Evolutionary conservation across 192 early-diverging fungal species (phyloP).

Genomic region (Backusella tuberculispora): DNA sequence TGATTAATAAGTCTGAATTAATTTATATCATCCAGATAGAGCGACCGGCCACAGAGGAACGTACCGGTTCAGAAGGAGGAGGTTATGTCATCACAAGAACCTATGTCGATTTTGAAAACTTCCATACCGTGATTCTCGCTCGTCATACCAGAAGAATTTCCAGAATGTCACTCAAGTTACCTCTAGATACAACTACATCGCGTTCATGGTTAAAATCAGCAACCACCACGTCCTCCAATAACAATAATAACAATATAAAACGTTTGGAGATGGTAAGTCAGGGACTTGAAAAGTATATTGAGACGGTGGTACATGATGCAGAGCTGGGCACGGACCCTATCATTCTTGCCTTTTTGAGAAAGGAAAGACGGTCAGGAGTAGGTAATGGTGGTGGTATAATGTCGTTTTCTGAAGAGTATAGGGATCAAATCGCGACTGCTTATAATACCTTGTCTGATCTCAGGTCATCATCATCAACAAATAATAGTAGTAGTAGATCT

Average conservation of each 20-base stretch:
- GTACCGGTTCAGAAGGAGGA: conserved; percentile 37
- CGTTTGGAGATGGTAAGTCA: conserved; percentile 19
- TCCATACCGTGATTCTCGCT: conserved; percentile 29
- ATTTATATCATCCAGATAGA: conserved; percentile 44
- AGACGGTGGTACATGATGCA: conserved; percentile 28
- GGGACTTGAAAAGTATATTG: conserved; percentile 33
- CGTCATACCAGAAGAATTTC: conserved; percentile 30
- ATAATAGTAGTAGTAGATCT: not conserved
- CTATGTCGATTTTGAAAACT: conserved; percentile 39
- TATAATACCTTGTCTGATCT: not conserved
- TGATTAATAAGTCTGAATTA: conserved; percentile 17
- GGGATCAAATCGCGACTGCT: not conserved
- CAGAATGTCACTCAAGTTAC: conserved; percentile 21
- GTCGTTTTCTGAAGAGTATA: conserved; percentile 26
- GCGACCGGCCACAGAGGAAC: conserved; percentile 22
- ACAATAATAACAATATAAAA: not conserved
- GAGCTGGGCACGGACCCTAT: conserved; percentile 34
- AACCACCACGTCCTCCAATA: not conserved
- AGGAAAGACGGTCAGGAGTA: conserved; percentile 29
- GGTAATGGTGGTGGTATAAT: not conserved
- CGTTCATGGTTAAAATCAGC: conserved; percentile 31
- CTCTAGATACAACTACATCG: conserved; percentile 21
- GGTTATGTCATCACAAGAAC: conserved; percentile 42
- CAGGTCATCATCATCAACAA: not conserved
- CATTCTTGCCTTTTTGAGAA: conserved; percentile 37